Evolutionary conservation across 2,329 filamentous ascomycete species (phyloP), one percentile per base, ranked within the genome.

Genomic region (Colletotrichum siamense): DNA sequence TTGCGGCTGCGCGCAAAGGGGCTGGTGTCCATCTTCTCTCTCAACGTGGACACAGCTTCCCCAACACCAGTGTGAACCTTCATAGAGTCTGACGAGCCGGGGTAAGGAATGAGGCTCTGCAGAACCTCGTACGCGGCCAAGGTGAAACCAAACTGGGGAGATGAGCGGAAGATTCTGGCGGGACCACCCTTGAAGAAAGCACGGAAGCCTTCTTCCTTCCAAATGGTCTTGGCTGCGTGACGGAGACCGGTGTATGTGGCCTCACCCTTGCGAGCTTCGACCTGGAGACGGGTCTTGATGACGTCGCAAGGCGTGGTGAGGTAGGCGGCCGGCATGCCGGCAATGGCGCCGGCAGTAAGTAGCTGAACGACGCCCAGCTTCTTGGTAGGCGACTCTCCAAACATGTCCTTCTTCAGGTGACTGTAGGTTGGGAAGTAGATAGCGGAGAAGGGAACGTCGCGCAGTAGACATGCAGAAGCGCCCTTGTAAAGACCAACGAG

Each of bases 131-230:
- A 99, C 59, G 95, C 95, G 5, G 97, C 97, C 28, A 99, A 92
- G 0, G 97, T 99, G 89, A 99, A 99, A 79, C 97, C 97, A 84
- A 99, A 99, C 84, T 99, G 97, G 18, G 97, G 97, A 15, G 96
- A 98, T 1, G 96, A 98, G 82, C 97, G 94, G 84, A 99, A 87
- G 82, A 99, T 98, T 88, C 97, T 95, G 10, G 97, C 97, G 2
- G 96, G 96, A 2, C 97, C 97, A 80, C 97, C 97, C 90, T 99
- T 99, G 93, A 99, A 99, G 90, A 99, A 99, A 30, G 97, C 97
- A 78, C 91, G 92, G 91, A 98, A 96, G 13, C 97, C 97, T 86
- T 99, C 97, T 84, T 99, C 95, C 84, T 93, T 92, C 88, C 90
- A 94, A 81, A 99, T 95, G 16, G 95, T 98, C 81, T 87, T 87